These are phyloP conservation scores for Ophiostoma perfectum DNA, from an alignment of 2,329 filamentous ascomycete genomes.

Conservation along the genomic window DNA sequence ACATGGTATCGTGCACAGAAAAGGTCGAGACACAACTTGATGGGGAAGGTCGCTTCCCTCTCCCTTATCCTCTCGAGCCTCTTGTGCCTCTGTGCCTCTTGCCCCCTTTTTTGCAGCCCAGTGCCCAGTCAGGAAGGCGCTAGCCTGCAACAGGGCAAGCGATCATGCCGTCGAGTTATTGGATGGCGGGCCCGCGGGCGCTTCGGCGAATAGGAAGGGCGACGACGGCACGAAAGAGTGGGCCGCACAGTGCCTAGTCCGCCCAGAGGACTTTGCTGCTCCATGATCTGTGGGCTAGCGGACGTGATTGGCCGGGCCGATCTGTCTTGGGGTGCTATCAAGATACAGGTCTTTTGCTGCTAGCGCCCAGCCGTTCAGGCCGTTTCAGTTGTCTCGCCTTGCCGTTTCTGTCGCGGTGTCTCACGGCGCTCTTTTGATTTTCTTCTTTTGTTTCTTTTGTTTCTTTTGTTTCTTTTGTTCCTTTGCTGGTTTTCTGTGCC, in stretches of 20 bases:
- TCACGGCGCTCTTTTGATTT: no score
- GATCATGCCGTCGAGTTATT: constrained; percentile 20
- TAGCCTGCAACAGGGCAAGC: constrained; percentile 14
- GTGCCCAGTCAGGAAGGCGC: background rate
- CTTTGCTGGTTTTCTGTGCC: no score
- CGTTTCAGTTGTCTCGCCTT: constrained; percentile 4
- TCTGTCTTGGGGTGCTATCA: background rate
- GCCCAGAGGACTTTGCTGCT: background rate
- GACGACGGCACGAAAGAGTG: background rate
- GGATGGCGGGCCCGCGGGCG: background rate
- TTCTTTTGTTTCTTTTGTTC: background rate
- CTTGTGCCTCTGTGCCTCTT: background rate
- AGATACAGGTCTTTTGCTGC: background rate
- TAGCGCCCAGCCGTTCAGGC: background rate
- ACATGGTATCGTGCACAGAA: no score
- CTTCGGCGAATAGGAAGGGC: background rate
- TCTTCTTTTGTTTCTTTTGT: background rate
- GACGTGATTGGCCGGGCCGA: constrained; percentile 16
- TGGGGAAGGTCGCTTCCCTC: background rate
- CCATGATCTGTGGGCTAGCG: constrained; percentile 1
- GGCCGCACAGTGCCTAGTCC: background rate
- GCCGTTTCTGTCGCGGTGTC: background rate
- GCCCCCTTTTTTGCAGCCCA: background rate
- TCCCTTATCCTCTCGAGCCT: background rate
- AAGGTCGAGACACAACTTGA: background rate